phyloP scores from a whole-genome alignment of 1,284 basidiomycete genomes.

The Ceratobasidium sp. region DNA sequence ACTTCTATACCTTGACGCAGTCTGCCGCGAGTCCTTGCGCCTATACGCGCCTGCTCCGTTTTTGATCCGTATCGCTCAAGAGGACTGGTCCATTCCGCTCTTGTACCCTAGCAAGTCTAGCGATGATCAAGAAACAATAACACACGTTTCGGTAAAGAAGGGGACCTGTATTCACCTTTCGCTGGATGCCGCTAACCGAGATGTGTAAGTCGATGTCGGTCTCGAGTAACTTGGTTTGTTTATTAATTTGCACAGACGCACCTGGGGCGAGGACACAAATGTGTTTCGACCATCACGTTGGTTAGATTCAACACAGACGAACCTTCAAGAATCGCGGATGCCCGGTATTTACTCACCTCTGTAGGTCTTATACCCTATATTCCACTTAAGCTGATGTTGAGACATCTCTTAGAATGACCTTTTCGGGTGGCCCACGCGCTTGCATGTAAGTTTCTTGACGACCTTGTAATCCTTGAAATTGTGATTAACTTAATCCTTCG shows the following conservation, averaged over 20 bases:
- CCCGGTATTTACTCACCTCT: slow-evolving; percentile 3
- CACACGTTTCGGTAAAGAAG: background rate
- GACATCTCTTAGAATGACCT: background rate
- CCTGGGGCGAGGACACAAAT: slow-evolving; percentile 26
- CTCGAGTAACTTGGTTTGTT: background rate
- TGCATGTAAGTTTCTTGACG: background rate
- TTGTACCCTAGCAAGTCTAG: slow-evolving; percentile 3
- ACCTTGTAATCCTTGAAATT: background rate
- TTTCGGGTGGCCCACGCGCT: slow-evolving; percentile 1
- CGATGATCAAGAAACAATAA: background rate
- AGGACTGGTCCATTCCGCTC: slow-evolving; percentile 11
- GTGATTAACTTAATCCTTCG: background rate
- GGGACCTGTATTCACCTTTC: slow-evolving; percentile 20
- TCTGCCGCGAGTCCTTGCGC: slow-evolving; percentile 23
- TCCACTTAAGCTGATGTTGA: background rate
- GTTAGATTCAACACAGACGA: background rate
- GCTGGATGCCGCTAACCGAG: slow-evolving; percentile 10
- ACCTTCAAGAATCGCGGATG: background rate
- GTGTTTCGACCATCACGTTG: slow-evolving; percentile 7
- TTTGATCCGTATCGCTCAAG: background rate
- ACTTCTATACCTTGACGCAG: slow-evolving; percentile 8
- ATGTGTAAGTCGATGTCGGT: background rate
- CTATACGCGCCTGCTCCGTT: slow-evolving; percentile 8
- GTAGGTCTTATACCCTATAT: background rate
- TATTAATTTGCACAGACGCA: background rate